Evolutionary conservation across 345 rosid species (phyloP).

Genomic region (Bretschneidera sinensis): DNA sequence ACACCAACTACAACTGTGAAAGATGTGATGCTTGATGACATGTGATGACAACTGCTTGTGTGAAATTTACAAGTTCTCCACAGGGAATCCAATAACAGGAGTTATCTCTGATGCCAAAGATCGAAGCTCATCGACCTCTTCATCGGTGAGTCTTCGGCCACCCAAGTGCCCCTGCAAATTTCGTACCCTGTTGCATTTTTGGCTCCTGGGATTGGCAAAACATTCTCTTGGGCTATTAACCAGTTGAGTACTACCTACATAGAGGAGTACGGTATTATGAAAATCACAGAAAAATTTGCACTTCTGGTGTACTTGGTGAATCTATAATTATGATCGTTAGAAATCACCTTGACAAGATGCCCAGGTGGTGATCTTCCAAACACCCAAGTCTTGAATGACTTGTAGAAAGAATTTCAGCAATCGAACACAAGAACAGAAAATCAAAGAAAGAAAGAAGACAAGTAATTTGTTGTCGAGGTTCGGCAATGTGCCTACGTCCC

Average conservation of each 20-base stretch:
- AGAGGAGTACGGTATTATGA: neutral
- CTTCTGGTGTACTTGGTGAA: no score
- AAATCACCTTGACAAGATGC: no score
- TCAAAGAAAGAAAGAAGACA: no score
- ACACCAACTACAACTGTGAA: neutral
- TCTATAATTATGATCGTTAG: no score
- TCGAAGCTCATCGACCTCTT: slow-evolving; percentile 71
- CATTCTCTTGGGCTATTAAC: slow-evolving; percentile 86
- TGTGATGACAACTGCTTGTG: neutral
- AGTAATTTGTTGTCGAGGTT: no score
- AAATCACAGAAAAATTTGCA: no score
- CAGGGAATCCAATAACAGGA: slow-evolving; percentile 72
- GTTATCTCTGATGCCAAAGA: slow-evolving; percentile 57
- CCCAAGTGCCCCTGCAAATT: slow-evolving; percentile 79
- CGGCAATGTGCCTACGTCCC: no score
- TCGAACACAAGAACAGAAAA: no score
- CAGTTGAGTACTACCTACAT: slow-evolving; percentile 81
- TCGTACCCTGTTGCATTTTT: slow-evolving; percentile 67
- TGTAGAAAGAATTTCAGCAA: no score
- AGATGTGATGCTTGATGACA: neutral
- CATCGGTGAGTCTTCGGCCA: slow-evolving; percentile 66
- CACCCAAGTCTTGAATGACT: no score
- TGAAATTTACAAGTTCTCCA: slow-evolving; percentile 40
- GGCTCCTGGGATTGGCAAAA: slow-evolving; percentile 96
- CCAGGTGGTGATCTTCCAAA: no score